phyloP scores from a whole-genome alignment of 257 asterid genomes.

The Nicotiana attenuata region DNA sequence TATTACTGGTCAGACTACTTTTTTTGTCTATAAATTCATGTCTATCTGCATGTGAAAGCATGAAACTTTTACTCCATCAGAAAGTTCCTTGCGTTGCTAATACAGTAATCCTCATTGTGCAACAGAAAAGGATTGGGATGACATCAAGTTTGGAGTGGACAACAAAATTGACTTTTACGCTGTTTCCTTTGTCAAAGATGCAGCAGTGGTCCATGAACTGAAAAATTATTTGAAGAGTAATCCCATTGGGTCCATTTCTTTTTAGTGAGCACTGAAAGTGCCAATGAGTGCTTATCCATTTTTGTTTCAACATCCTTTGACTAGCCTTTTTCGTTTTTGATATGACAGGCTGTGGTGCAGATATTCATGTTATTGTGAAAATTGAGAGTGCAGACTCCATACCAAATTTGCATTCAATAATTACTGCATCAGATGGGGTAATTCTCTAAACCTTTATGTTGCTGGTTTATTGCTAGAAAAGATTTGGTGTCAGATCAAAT shows the following conservation, averaged over 20 bases:
- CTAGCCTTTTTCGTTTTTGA: neutral
- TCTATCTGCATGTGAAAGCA: neutral
- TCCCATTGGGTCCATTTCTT: neutral
- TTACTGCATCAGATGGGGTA: conserved; percentile 98
- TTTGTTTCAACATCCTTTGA: neutral
- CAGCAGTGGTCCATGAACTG: conserved; percentile 93
- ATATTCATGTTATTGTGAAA: conserved; percentile 89
- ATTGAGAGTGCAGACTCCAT: conserved; percentile 98
- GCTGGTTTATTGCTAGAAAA: neutral
- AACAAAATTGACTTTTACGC: conserved; percentile 92
- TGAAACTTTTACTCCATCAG: neutral
- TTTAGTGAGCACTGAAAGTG: neutral
- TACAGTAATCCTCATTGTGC: conserved; percentile 22
- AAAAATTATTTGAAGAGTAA: conserved; percentile 85
- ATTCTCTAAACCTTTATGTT: conserved; percentile 11
- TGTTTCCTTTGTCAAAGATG: conserved; percentile 96
- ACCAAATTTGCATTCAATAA: conserved; percentile 79
- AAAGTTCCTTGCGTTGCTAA: conserved; percentile 11
- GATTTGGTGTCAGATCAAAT: neutral
- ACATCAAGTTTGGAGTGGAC: conserved; percentile 94
- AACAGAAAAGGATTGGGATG: conserved; percentile 98
- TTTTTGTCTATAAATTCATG: neutral
- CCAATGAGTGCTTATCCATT: neutral
- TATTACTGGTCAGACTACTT: conserved; percentile 63
- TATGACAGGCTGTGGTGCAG: conserved; percentile 60